These are phyloP conservation scores for Pinus albicaulis DNA, from an alignment of 75 land plant species.

Conservation along the genomic window DNA sequence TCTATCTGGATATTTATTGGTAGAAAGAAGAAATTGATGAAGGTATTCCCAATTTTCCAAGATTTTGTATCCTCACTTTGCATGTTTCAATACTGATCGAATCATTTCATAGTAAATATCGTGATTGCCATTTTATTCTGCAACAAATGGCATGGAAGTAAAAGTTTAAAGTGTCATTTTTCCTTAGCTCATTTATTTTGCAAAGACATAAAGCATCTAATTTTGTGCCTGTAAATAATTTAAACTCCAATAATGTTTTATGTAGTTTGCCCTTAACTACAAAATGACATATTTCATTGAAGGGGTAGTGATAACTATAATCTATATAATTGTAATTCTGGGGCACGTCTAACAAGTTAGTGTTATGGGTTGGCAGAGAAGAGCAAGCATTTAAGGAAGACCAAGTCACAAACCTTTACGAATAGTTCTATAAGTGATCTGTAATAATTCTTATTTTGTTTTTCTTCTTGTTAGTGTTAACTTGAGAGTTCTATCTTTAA, in stretches of 20 bases:
- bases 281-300: too few relatives aligned
- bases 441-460: too few relatives aligned
- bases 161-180: not conserved
- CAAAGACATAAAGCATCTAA: not conserved
- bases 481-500: not conserved
- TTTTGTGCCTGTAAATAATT: slow-evolving; percentile 1
- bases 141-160: not conserved
- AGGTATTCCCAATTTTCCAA: slow-evolving; percentile 27
- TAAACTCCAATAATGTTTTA: too few relatives aligned
- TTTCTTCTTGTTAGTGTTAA: not conserved
- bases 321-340: too few relatives aligned
- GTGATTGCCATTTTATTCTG: not conserved
- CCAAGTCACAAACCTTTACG: slow-evolving; percentile 77
- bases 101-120: not conserved
- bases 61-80: not conserved
- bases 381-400: slow-evolving; percentile 47
- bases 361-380: too few relatives aligned
- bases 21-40: slow-evolving; percentile 94
- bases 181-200: not conserved
- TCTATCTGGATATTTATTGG: slow-evolving; percentile 94
- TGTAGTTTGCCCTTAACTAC: too few relatives aligned
- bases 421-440: slow-evolving; percentile 80
- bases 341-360: too few relatives aligned
- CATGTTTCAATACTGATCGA: not conserved
- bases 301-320: not conserved